Evolutionary conservation across 2,329 filamentous ascomycete genomes (phyloP), one percentile per base, ranked within the genome.

Genomic region (Blumeria graminis): DNA sequence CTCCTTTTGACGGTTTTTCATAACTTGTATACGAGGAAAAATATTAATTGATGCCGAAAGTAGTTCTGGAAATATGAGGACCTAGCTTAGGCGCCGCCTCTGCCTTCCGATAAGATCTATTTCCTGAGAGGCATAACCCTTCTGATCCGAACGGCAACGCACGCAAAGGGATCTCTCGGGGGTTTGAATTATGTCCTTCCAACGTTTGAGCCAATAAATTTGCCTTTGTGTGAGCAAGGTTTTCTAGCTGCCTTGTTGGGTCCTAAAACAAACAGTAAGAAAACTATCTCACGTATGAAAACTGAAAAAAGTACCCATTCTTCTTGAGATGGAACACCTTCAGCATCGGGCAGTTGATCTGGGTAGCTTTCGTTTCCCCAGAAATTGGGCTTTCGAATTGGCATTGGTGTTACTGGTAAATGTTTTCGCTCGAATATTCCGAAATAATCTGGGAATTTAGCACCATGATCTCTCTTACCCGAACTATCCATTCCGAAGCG

Each of bases 321-420:
- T 67, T 79, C 76, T 75, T 94, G 89, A 68, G 79, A 75, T 60
- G 89, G 88, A 61, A 94, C 88, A 55, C 87, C 89, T 67, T 86
- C 78, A 54, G 89, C 88, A 61, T 73, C 72, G 59, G 86, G 86
- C 62, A 94, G 73, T 64, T 75, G 72, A 60, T 74, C 75, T 60
- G 72, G 69, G 72, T 72, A 58, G 78, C 71, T 60, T 57, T 67
- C 62, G 56, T 68, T 68, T 51, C 76, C 80, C 82, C 81, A 86
- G 67, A 83, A 84, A 55, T 71, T 81, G 36, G 76, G 72, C 62
- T 83, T 75, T 60, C 77, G 76, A 63, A 90, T 76, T 14, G 88
- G 87, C 13, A 87, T 87, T 1, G 89, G 89, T 9, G 89, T 95
- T 38, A 94, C 89, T 5, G 90, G 88, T 58, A 95, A 74, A 67